Conservation (phyloP, 2,329 filamentous ascomycete species). For the Fusarium humuli region DNA sequence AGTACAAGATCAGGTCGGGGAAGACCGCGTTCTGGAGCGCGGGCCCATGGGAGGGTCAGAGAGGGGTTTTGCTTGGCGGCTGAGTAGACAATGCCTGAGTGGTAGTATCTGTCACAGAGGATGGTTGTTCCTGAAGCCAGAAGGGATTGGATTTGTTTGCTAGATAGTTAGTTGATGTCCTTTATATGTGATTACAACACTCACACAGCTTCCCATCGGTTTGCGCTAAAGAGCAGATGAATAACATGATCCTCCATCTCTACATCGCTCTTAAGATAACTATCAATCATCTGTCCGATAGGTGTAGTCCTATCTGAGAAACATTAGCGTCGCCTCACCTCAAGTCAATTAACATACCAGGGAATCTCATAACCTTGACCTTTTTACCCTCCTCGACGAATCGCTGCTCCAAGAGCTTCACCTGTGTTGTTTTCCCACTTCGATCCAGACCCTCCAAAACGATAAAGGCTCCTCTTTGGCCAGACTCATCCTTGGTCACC, state of each 20-base stretch:
- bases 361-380: slow-evolving; percentile 68
- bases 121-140: slow-evolving; percentile 77
- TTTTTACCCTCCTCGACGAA: slow-evolving; percentile 61
- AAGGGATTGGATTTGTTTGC: slow-evolving; percentile 63
- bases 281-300: slow-evolving; percentile 88
- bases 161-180: slow-evolving; percentile 43
- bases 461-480: slow-evolving; percentile 72
- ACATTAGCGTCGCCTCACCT: slow-evolving; percentile 6
- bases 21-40: slow-evolving; percentile 84
- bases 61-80: slow-evolving; percentile 83
- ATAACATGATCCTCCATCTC: slow-evolving; percentile 89
- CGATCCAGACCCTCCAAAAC: slow-evolving; percentile 91
- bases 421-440: slow-evolving; percentile 93
- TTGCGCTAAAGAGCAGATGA: slow-evolving; percentile 90
- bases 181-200: slow-evolving; percentile 45
- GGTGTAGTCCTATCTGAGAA: slow-evolving; percentile 79
- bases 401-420: slow-evolving; percentile 71
- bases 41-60: slow-evolving; percentile 82
- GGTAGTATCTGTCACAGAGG: slow-evolving; percentile 93
- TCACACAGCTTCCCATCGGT: slow-evolving; percentile 82
- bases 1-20: slow-evolving; percentile 88
- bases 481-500: slow-evolving; percentile 46
- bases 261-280: slow-evolving; percentile 78
- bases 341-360: slow-evolving; percentile 57
- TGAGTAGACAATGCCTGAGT: slow-evolving; percentile 92